These are phyloP conservation scores for Helianthus tuberosus DNA, from an alignment of 129 eudicot species.

Conservation along the genomic window DNA sequence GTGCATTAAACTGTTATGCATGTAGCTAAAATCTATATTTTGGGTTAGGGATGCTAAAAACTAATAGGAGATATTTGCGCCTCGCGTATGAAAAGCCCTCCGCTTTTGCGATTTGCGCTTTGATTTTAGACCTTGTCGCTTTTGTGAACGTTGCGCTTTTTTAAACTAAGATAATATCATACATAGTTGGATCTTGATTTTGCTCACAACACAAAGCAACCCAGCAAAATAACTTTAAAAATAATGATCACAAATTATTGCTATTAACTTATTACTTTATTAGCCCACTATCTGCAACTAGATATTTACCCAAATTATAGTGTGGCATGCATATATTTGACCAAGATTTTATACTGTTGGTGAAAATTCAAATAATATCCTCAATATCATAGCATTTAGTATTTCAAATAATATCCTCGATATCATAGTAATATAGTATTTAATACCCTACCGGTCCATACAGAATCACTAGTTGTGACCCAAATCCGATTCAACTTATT, in stretches of 20 bases:
- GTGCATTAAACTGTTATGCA: too few species aligned
- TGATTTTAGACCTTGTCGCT: too few species aligned
- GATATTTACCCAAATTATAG: not conserved
- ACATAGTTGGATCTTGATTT: not conserved
- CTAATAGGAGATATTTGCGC: too few species aligned
- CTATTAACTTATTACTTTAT: not conserved
- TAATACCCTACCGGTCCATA: not conserved
- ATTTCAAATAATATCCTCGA: not conserved
- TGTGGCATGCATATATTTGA: not conserved
- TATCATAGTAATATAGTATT: not conserved
- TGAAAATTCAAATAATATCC: too few species aligned
- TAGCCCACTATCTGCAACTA: constrained; percentile 3
- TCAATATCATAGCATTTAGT: too few species aligned
- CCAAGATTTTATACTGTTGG: too few species aligned
- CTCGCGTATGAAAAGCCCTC: too few species aligned
- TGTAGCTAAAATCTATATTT: too few species aligned
- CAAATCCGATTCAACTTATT: not conserved
- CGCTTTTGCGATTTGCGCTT: too few species aligned
- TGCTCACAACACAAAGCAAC: constrained; percentile 7
- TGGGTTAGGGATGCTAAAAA: too few species aligned
- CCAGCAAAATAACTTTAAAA: not conserved
- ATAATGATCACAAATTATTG: constrained; percentile 1
- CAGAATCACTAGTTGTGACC: not conserved
- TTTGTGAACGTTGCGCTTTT: too few species aligned
- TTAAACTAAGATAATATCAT: not conserved